Evolutionary conservation across 495 filamentous ascomycete genomes (phyloP).

Genomic region (Monascus purpureus): DNA sequence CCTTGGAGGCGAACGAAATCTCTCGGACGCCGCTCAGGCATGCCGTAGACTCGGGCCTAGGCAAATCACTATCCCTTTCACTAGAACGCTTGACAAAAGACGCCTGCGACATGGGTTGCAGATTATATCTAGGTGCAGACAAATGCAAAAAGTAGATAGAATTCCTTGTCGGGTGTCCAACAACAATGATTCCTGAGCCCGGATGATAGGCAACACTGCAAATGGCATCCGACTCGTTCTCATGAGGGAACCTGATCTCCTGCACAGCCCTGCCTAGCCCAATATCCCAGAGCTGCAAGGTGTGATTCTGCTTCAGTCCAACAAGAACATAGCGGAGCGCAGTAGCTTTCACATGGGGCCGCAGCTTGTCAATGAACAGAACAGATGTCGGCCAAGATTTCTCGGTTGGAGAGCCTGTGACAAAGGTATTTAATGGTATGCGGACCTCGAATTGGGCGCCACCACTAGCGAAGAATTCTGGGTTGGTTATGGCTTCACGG

Average conservation of each 20-base stretch:
- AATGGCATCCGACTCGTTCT: conserved; percentile 90
- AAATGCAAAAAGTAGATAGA: conserved; percentile 94
- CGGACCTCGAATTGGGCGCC: conserved; percentile 55
- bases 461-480: conserved; percentile 37
- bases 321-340: conserved; percentile 90
- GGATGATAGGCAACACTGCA: conserved; percentile 94
- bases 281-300: conserved; percentile 97
- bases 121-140: conserved; percentile 79
- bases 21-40: conserved; percentile 92
- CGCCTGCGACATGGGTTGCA: conserved; percentile 69
- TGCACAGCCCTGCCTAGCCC: conserved; percentile 87
- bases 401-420: conserved; percentile 61
- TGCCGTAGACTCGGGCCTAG: conserved; percentile 80
- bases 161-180: conserved; percentile 94
- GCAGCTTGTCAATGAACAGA: conserved; percentile 86
- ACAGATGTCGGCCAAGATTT: conserved; percentile 95
- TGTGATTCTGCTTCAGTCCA: conserved; percentile 98
- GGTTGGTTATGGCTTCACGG: conserved; percentile 51
- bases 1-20: conserved; percentile 81
- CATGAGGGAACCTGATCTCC: conserved; percentile 91
- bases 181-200: conserved; percentile 73
- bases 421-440: conserved; percentile 62
- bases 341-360: conserved; percentile 72
- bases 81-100: conserved; percentile 66
- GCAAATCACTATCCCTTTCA: conserved; percentile 55